Evolutionary conservation across 2,329 filamentous ascomycete species (phyloP), one percentile per base, ranked within the genome.

Genomic region (Curvularia eragrostidis): DNA sequence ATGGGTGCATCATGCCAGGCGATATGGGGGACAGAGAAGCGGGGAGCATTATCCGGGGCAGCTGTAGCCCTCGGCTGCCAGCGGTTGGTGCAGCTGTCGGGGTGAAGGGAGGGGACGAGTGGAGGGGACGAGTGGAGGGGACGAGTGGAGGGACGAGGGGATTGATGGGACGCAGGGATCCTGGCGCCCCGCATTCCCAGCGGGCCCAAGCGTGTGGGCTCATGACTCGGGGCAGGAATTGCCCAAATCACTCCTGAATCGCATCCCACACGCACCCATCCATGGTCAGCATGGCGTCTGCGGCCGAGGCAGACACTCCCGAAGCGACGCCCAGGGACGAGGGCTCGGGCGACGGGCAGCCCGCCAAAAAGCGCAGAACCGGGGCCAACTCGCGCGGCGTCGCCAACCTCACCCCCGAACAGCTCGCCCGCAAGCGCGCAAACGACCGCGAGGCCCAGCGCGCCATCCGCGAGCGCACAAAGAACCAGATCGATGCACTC

Each of bases 391-490:
- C 89, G 58, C 87, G 92, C 65, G 93, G 91, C 63, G 93, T 96
- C 54, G 91, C 92, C 63, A 94, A 91, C 70, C 83, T 97, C 73
- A 96, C 91, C 10, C 90, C 92, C 5, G 90, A 93, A 61, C 93
- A 97, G 78, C 85, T 97, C 58, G 91, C 90, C 28, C 90, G 93
- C 77, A 97, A 97, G 81, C 85, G 93, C 63, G 91, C 91, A 70
- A 97, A 97, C 84, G 91, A 96, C 74, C 88, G 91, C 56, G 91
- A 96, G 76, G 92, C 91, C 28, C 91, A 96, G 75, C 85, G 91
- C 48, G 91, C 91, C 38, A 95, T 96, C 58, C 85, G 91, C 41
- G 90, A 94, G 79, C 86, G 91, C 54, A 95, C 91, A 26, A 91
- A 89, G 78, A 85, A 87, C 56, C 89, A 91, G 75, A 95, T 95